Percentiles rank a stretch among this genome's conserved stretches.
Evolutionary conservation across 257 asterid species (phyloP).

Genomic region (Nyctanthes arbortristis): DNA sequence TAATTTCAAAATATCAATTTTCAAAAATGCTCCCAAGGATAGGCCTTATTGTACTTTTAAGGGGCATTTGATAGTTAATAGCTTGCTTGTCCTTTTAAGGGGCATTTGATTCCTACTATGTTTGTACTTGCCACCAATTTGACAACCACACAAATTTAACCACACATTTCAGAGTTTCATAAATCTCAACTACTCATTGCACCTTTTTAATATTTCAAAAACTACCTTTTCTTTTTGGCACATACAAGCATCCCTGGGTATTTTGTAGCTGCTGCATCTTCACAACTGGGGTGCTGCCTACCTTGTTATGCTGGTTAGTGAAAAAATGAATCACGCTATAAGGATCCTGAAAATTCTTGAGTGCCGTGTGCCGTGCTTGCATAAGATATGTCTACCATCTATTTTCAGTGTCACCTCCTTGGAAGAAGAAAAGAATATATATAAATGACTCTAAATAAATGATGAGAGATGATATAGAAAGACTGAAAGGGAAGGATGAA

Average conservation of each 20-base stretch:
- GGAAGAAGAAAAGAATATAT: neutral
- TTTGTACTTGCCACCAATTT: too few relatives aligned
- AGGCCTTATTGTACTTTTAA: too few relatives aligned
- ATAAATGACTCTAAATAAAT: neutral
- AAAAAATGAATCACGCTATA: neutral
- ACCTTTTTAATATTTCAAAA: too few relatives aligned
- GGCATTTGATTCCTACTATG: too few relatives aligned
- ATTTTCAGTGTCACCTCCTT: neutral
- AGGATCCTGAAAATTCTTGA: neutral
- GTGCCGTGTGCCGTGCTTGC: neutral
- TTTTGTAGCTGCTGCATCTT: neutral
- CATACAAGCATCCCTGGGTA: neutral
- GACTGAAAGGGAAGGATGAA: neutral
- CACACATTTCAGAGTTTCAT: too few relatives aligned
- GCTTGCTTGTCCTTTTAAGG: too few relatives aligned
- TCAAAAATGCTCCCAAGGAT: too few relatives aligned
- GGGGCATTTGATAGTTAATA: too few relatives aligned
- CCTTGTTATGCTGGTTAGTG: neutral
- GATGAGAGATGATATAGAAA: neutral
- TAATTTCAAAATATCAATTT: too few relatives aligned
- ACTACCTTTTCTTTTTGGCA: neutral
- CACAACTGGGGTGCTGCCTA: neutral
- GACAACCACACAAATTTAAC: too few relatives aligned
- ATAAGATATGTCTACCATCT: too few relatives aligned
- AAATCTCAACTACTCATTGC: too few relatives aligned